Percentiles rank a stretch among this genome's conserved stretches.
phyloP scores from a whole-genome alignment of 345 rosid species.

The Euphorbia peplus region DNA sequence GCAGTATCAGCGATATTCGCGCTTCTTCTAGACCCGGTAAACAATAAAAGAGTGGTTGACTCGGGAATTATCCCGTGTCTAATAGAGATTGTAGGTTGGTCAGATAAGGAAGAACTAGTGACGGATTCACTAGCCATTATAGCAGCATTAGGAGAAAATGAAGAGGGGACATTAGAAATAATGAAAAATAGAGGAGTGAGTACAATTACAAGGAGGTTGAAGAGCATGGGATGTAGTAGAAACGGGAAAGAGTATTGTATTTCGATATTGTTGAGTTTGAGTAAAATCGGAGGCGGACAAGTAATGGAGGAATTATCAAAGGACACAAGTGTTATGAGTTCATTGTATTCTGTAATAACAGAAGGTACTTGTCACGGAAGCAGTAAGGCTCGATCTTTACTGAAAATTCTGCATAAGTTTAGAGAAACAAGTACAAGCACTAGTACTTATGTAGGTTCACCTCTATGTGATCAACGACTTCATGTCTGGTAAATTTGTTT shows the following conservation, averaged over 20 bases:
- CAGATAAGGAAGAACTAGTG: constrained; percentile 44
- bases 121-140: constrained; percentile 64
- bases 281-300: constrained; percentile 48
- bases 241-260: constrained; percentile 56
- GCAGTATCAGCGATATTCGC: constrained; percentile 59
- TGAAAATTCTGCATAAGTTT: constrained; percentile 44
- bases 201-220: constrained; percentile 31
- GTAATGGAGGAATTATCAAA: constrained; percentile 37
- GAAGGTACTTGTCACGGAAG: constrained; percentile 43
- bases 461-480: constrained; percentile 24
- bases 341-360: constrained; percentile 38
- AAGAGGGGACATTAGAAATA: constrained; percentile 48
- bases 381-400: constrained; percentile 42
- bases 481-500: constrained; percentile 20
- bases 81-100: constrained; percentile 34
- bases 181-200: constrained; percentile 45
- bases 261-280: constrained; percentile 45
- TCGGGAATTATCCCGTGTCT: constrained; percentile 55
- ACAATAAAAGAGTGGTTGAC: constrained; percentile 46
- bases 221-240: constrained; percentile 33
- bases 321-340: constrained; percentile 37
- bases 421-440: constrained; percentile 32
- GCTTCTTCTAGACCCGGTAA: constrained; percentile 44
- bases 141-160: constrained; percentile 45
- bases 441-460: constrained; percentile 14